Base-by-base conservation (phyloP, 2,329 filamentous ascomycete species). In the Botrytis pseudocinerea region DNA sequence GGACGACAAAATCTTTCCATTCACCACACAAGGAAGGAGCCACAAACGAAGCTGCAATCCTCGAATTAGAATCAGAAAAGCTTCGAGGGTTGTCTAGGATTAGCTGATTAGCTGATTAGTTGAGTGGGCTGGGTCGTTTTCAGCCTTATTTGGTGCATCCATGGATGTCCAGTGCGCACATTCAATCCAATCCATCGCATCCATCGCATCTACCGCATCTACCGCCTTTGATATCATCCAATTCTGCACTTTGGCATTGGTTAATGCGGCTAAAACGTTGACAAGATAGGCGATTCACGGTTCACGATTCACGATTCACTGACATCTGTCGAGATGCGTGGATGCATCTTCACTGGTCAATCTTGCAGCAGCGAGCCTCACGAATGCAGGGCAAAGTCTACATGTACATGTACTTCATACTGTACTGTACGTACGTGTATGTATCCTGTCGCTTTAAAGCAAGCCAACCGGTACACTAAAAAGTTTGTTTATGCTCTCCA, bases 71-170 rank as follows among this genome's bases (percentile, higher is more conserved):
- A 38, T 8, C 9, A 38, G 35, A 38, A 35, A 35, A 59, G 54
- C 25, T 42, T 42, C 35, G n/a, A n/a, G 35, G 60, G 6, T 62
- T 20, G 12, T 8, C 48, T n/a, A 38, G 38, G 48, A 51, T 51
- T 51, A n/a, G 25, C 10, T n/a, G 48, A 51, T n/a, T 25, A 48
- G 48, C 12, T n/a, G 46, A 22, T 48, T 25, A 25, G 44, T 1
- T 20, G 44, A 46, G 44, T 51, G 38, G 38, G 38, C 20, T 42
- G 32, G 61, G 20, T 46, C n/a, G 32, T 32, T 28, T 40, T 66
- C 64, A 66, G 64, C 64, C 64, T 66, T 66, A 54, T 54, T 54
- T 38, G 35, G 14, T 66, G 46, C 64, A 66, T 57, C n/a, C 25
- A n/a, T 54, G 25, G 28, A 18, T 57, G 51, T 28, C 18, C 51